phyloP scores from a whole-genome alignment of 257 asterid genomes.

The Capsicum rhomboideum region DNA sequence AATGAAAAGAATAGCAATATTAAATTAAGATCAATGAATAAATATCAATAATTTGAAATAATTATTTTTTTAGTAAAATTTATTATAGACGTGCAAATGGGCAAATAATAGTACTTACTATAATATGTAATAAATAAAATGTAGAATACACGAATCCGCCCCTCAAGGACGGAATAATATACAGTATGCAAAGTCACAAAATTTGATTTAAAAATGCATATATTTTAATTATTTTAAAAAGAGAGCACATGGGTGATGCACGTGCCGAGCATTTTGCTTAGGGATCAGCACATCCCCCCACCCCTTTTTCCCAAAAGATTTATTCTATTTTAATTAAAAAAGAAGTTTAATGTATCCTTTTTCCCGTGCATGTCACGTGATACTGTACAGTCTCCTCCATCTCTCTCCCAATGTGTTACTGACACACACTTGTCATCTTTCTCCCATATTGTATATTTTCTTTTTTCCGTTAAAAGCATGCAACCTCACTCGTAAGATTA shows the following conservation, averaged over 20 bases:
- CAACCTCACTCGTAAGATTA: background rate
- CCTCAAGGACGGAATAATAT: slow-evolving; percentile 9
- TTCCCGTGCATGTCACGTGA: slow-evolving; percentile 45
- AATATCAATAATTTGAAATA: too few species aligned
- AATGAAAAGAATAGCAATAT: too few species aligned
- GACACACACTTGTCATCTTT: background rate
- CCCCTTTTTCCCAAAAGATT: slow-evolving; percentile 1
- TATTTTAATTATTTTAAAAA: background rate
- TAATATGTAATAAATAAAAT: too few species aligned
- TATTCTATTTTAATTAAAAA: background rate
- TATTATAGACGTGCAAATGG: too few species aligned
- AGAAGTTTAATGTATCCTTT: background rate
- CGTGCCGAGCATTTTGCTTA: slow-evolving; percentile 51
- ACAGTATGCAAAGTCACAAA: background rate
- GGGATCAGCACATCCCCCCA: slow-evolving; percentile 40
- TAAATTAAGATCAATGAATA: too few species aligned
- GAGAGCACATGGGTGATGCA: slow-evolving; percentile 17
- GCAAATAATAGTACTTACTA: too few species aligned
- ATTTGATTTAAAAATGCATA: background rate
- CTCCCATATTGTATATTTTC: background rate
- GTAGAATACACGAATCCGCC: background rate
- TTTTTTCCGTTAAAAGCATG: background rate
- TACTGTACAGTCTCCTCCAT: slow-evolving; percentile 22
- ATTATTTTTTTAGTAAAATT: too few species aligned
- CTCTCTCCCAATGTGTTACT: background rate